Evolutionary conservation across 2,329 filamentous ascomycete genomes (phyloP), one percentile per base, ranked within the genome.

Genomic region (Trichoderma afroharzianum): DNA sequence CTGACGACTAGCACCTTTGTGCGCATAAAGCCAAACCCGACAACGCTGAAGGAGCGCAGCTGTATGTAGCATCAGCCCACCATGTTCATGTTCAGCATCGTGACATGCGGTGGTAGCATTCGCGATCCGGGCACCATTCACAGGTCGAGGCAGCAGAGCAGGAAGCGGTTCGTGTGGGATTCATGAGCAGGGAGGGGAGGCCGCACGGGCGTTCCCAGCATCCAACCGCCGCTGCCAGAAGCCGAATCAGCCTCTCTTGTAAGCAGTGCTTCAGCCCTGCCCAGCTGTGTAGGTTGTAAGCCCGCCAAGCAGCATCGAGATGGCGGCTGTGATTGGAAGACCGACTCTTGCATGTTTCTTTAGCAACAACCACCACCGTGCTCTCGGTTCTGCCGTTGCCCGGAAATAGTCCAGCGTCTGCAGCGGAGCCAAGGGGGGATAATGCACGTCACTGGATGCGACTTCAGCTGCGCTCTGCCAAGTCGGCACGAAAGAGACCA

Each of bases 11-110:
- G 30, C 57, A 33, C 28, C 47, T 33, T 32, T 59, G 57, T 32
- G 58, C 18, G 43, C 58, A 47, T 9, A n/a, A 33, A 55, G 12
- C 58, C 63, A n/a, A 39, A 28, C 18, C 47, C 47, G 21, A 30
- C 39, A 24, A 18, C n/a, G n/a, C 57, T 30, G 39, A 57, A 39
- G 28, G 26, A 32, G 55, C 32, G 57, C 57, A 21, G 39, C 55
- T 28, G 36, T 58, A 39, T 47, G 66, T 62, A 50, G 55, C 66
- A 69, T 61, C 57, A 53, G 57, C 66, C 57, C 66, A 69, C 66
- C 66, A 50, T 69, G 36, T 33, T 21, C 57, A 50, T 69, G 36
- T 26, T 15, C 30, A 28, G 57, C 59, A 69, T 62, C 57, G 66
- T 69, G 57, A 69, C 66, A 53, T 62, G 14, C 12, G 28, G 21